Base-by-base conservation (phyloP, 1,284 basidiomycete genomes). In the Paramarasmius palmivorus region DNA sequence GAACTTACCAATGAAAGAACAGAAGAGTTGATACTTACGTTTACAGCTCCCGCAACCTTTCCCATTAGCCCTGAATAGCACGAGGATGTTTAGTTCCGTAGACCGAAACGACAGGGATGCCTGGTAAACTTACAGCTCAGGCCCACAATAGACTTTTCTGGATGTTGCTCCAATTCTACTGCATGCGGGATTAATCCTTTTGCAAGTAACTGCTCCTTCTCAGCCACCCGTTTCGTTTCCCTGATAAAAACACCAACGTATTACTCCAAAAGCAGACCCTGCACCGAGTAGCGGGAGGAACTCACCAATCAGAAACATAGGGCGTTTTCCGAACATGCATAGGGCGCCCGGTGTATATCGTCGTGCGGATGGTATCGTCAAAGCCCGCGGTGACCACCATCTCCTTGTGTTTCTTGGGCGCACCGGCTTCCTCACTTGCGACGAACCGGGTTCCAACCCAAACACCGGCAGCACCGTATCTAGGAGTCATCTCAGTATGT, bases 371-470 rank as follows among this genome's bases (percentile, higher is more conserved):
- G 38, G 82, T 82, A 64, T 90, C 91, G 56, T 89, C 86, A 57
- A 85, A 84, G n/a, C 84, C 84, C 2, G 86, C 84, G 32, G 71
- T 75, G 23, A 88, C 54, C 10, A 88, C 70, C 50, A 81, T 69
- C 50, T 94, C 82, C 69, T 95, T 94, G 74, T 95, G 93, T 60
- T 74, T 83, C 58, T 83, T 83, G 12, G 92, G 87, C 1, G 92
- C 92, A 23, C 84, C 87, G 1, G 93, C 90, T 69, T 95, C 92
- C 38, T 76, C 81, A 59, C 84, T 84, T 7, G 92, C 93, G 44
- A 96, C 92, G 66, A 96, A 97, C 25, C 93, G 84, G 2, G 93
- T 95, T 35, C 93, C 93, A 52, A 94, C 90, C 92, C 93, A 94
- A 9, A 94, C 89, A 48, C 84, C 92, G 2, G 86, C 75, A 2